These are phyloP conservation scores for Aphanomyces astaci DNA, from an alignment of 352 stramenopile species.

Conservation along the genomic window DNA sequence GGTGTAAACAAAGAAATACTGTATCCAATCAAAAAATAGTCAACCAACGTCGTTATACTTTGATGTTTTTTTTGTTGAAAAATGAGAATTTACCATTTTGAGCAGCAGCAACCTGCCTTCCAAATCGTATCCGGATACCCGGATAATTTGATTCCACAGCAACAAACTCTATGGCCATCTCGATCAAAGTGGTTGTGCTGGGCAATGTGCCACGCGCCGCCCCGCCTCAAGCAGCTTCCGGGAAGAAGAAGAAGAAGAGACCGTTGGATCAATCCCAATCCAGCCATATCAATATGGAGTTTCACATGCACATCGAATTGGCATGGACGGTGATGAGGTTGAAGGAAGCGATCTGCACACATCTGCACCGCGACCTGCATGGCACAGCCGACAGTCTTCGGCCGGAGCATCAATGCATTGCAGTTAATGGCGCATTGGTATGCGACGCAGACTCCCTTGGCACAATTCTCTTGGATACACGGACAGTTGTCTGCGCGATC, in stretches of 20 bases:
- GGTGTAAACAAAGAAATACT: no score
- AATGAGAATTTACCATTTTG: no score
- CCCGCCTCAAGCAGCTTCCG: neutral
- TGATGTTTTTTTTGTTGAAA: no score
- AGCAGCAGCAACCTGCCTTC: no score
- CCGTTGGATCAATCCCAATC: neutral
- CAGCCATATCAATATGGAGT: neutral
- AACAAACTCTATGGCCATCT: neutral
- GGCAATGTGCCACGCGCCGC: neutral
- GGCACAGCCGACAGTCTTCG: neutral
- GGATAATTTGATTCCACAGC: neutral
- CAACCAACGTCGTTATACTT: no score
- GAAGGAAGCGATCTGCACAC: conserved; percentile 7
- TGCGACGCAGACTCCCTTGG: conserved; percentile 14
- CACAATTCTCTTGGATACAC: conserved; percentile 8
- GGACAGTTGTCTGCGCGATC: conserved; percentile 11
- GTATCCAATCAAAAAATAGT: no score
- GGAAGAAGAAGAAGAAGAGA: neutral
- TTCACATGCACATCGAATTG: neutral
- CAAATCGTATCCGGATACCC: neutral
- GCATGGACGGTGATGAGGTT: neutral
- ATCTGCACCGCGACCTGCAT: neutral
- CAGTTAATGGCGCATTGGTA: neutral
- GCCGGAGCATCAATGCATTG: conserved; percentile 6
- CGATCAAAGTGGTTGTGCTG: conserved; percentile 11